Conservation (phyloP, 768 basidiomycete genomes). For the Russula virescens region DNA sequence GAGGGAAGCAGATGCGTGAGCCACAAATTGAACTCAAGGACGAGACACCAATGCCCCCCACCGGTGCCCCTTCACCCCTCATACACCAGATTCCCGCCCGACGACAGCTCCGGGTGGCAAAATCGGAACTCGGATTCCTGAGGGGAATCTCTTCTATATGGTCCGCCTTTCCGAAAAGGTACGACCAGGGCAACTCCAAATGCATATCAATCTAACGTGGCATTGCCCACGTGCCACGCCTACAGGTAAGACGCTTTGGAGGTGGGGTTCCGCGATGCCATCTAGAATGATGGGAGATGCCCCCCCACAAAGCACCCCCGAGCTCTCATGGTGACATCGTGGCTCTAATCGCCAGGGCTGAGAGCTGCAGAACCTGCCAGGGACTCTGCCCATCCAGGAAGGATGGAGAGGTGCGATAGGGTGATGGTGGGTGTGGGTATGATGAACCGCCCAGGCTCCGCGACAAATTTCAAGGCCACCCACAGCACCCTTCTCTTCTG, state of each 20-base stretch:
- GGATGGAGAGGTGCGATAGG: conserved; percentile 22
- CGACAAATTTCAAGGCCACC: conserved; percentile 23
- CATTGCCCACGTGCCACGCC: too few species aligned
- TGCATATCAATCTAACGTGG: too few species aligned
- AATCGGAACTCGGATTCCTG: neutral
- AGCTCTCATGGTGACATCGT: too few species aligned
- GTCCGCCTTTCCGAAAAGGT: too few species aligned
- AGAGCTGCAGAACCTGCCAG: conserved; percentile 14
- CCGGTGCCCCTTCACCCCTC: conserved; percentile 21
- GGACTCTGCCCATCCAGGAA: conserved; percentile 17
- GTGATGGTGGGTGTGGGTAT: neutral
- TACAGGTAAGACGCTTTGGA: too few species aligned
- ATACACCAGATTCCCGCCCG: conserved; percentile 21
- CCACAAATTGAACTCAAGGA: conserved; percentile 69
- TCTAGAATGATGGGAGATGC: too few species aligned
- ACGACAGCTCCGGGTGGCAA: too few species aligned
- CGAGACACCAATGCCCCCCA: conserved; percentile 25
- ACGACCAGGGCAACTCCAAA: too few species aligned
- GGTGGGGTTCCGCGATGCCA: too few species aligned
- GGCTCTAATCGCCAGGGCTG: too few species aligned
- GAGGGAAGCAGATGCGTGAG: conserved; percentile 33
- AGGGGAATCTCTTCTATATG: too few species aligned
- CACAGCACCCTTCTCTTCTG: conserved; percentile 18
- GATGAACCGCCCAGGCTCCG: conserved; percentile 18
- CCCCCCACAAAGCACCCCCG: too few species aligned